Evolutionary conservation across 257 asterid species (phyloP).

Genomic region (Osmanthus fragrans): DNA sequence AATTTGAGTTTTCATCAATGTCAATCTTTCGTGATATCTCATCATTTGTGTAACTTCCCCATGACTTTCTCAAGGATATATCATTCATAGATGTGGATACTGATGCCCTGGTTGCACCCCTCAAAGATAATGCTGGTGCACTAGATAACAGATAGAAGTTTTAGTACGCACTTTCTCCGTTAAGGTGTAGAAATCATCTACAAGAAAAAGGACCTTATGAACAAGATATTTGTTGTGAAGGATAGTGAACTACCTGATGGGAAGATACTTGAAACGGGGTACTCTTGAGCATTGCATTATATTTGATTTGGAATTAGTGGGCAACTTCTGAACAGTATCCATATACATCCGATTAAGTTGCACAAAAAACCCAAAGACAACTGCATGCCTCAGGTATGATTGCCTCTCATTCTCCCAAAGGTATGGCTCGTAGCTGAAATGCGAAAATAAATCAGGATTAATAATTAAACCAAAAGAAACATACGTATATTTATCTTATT

Average conservation of each 20-base stretch:
- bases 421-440: slow-evolving; percentile 87
- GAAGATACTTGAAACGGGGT: slow-evolving; percentile 98
- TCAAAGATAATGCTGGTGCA: slow-evolving; percentile 91
- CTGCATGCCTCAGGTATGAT: slow-evolving; percentile 89
- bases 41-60: slow-evolving; percentile 67
- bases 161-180: slow-evolving; percentile 19
- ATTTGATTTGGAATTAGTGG: slow-evolving; percentile 91
- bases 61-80: slow-evolving; percentile 76
- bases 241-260: slow-evolving; percentile 73
- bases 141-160: slow-evolving; percentile 40
- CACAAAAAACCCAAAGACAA: slow-evolving; percentile 93
- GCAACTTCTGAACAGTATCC: slow-evolving; percentile 72
- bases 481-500: slow-evolving; percentile 10
- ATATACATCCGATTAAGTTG: slow-evolving; percentile 82
- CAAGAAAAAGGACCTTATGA: slow-evolving; percentile 3
- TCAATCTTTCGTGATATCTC: slow-evolving; percentile 67
- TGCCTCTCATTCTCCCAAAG: slow-evolving; percentile 96
- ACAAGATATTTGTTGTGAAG: slow-evolving; percentile 14
- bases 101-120: slow-evolving; percentile 58
- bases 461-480: slow-evolving; percentile 12
- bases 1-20: slow-evolving; percentile 66
- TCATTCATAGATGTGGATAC: slow-evolving; percentile 69
- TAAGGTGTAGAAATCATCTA: neutral
- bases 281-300: slow-evolving; percentile 92
- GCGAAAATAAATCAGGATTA: slow-evolving; percentile 27